Base-by-base conservation (phyloP, 345 rosid species). In the Combretum micranthum region DNA sequence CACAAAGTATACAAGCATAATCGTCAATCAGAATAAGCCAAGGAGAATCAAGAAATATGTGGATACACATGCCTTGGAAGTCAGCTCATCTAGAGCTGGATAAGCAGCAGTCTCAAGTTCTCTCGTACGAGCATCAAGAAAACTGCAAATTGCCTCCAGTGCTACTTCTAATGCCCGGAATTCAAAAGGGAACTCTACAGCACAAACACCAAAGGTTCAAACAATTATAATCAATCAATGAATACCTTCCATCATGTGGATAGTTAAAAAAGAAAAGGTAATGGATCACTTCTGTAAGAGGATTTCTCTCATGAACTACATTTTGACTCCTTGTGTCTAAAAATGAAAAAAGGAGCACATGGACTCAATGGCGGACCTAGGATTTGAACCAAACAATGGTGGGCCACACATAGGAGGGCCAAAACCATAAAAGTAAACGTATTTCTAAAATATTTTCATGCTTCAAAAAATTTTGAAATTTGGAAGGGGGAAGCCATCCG, bases 41-140 rank as follows among this genome's bases (percentile, higher is more conserved):
- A 15, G 37, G 39, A 32, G 42, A 49, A 49, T 42, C 12, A 32
- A 50, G 20, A 39, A 37, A 20, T 23, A 15, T n/a, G 20, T 18
- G 20, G 17, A 49, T 43, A 55, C 17, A 15, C 42, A 53, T 71
- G 70, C 83, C 75, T 69, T 74, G 47, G 82, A 72, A 54, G 84
- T 82, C 49, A 82, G 71, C 66, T 78, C 84, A 59, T 82, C 82
- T 43, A 82, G 58, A 60, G 83, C 83, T n/a, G 82, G 87, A 63
- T 78, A 76, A 42, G 86, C 60, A 54, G 62, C 78, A 15, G 74
- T 76, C 81, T 76, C 82, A 56, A 82, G 65, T 53, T 82, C 80
- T 47, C 70, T 70, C 4, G 83, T 74, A 26, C 80, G 72, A 0
- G 77, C 84, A 70, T 76, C 84, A 59, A 74, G 82, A 63, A 78